phyloP scores from a whole-genome alignment of 148 eudicot species.

The Silene latifolia region DNA sequence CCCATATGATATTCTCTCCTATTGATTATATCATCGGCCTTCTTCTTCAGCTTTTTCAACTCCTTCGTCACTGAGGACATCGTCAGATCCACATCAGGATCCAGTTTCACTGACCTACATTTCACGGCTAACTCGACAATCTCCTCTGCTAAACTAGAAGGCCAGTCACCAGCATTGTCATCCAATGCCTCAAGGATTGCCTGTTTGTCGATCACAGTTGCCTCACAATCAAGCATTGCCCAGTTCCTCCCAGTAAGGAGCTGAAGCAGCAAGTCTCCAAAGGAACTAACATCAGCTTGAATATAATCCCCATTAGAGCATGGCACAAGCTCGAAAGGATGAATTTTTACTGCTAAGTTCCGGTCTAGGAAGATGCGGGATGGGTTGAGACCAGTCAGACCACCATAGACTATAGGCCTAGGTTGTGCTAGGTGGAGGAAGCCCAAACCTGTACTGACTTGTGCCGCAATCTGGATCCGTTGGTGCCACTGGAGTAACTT shows the following conservation, averaged over 20 bases:
- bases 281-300: slow-evolving; percentile 41
- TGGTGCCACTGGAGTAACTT: slow-evolving; percentile 52
- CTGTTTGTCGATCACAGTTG: slow-evolving; percentile 18
- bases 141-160: slow-evolving; percentile 49
- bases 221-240: slow-evolving; percentile 33
- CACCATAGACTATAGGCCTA: slow-evolving; percentile 44
- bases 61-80: slow-evolving; percentile 34
- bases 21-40: slow-evolving; percentile 39
- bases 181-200: slow-evolving; percentile 34
- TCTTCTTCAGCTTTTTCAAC: slow-evolving; percentile 40
- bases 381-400: slow-evolving; percentile 48
- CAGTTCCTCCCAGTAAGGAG: slow-evolving; percentile 61
- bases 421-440: slow-evolving; percentile 65
- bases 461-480: slow-evolving; percentile 56
- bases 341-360: slow-evolving; percentile 46
- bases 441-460: slow-evolving; percentile 45
- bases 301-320: slow-evolving; percentile 21
- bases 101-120: slow-evolving; percentile 39
- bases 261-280: slow-evolving; percentile 61
- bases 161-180: slow-evolving; percentile 58
- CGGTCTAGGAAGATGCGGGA: slow-evolving; percentile 62
- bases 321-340: slow-evolving; percentile 30
- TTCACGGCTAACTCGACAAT: slow-evolving; percentile 41
- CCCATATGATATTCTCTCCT: slow-evolving; percentile 23
- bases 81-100: slow-evolving; percentile 17